Percentiles rank a stretch among this genome's conserved stretches.
phyloP scores from a whole-genome alignment of 441 rosid species.

The Gossypium aridum region DNA sequence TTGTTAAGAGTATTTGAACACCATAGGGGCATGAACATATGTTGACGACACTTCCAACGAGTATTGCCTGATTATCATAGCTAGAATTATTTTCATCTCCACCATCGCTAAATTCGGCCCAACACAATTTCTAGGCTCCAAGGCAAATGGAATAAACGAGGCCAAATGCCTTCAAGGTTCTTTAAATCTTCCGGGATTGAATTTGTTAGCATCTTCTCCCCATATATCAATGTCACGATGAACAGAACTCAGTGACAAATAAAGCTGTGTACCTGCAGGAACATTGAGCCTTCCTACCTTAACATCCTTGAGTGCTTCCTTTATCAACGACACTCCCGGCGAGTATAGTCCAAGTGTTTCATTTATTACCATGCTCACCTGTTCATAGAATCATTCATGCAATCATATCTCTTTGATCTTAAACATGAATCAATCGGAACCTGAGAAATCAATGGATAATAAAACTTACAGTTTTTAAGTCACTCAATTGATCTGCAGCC shows the following conservation, averaged over 20 bases:
- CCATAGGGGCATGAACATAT: conserved; percentile 66
- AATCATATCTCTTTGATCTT: not conserved
- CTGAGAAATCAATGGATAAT: not conserved
- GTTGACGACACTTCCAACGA: conserved; percentile 36
- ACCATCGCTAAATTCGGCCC: conserved; percentile 58
- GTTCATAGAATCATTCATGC: not conserved
- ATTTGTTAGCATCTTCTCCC: conserved; percentile 66
- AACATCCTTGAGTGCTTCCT: conserved; percentile 31
- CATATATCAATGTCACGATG: conserved; percentile 58
- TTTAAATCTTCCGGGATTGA: conserved; percentile 63
- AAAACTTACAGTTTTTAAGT: conserved; percentile 57
- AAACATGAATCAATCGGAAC: not conserved
- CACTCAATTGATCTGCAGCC: conserved; percentile 35
- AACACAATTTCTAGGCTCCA: conserved; percentile 68
- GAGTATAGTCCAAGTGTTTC: conserved; percentile 76
- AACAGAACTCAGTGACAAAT: conserved; percentile 32
- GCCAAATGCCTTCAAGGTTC: conserved; percentile 48
- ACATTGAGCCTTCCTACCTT: conserved; percentile 50
- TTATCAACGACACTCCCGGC: conserved; percentile 42
- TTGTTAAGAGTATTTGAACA: conserved; percentile 47
- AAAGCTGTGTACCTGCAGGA: conserved; percentile 57
- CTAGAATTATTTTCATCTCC: conserved; percentile 46
- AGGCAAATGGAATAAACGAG: conserved; percentile 51
- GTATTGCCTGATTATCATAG: conserved; percentile 32
- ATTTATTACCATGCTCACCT: conserved; percentile 56